A percentile compares a stretch with the other conserved stretches of the same genome.
Evolutionary conservation across 192 early-diverging fungal genomes (phyloP).

Genomic region (Backusella psychrophila): DNA sequence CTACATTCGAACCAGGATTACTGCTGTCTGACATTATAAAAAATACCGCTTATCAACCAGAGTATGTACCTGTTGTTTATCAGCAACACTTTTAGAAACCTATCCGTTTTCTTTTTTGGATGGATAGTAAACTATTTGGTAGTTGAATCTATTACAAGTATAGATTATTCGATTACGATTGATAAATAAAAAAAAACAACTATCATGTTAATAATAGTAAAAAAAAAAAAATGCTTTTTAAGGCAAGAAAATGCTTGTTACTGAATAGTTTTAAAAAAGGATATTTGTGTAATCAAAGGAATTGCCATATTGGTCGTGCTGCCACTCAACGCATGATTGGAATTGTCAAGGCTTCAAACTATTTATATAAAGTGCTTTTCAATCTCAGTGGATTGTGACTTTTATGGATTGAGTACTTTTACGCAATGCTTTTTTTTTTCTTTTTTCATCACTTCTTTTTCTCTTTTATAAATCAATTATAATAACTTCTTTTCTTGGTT

Average conservation of each 20-base stretch:
- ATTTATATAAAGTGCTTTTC: background rate
- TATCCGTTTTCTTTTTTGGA: background rate
- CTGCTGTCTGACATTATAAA: constrained; percentile 33
- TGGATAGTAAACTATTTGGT: background rate
- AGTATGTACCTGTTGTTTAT: constrained; percentile 36
- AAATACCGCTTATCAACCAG: constrained; percentile 42
- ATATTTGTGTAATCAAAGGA: background rate
- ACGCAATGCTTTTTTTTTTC: background rate
- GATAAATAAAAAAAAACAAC: too few species aligned
- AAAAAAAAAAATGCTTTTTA: background rate
- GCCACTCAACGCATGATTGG: background rate
- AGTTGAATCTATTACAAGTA: too few species aligned
- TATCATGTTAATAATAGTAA: background rate
- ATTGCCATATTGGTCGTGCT: background rate
- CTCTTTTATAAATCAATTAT: too few species aligned
- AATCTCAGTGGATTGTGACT: background rate
- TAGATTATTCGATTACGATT: background rate
- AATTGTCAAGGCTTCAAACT: background rate
- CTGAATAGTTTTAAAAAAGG: background rate
- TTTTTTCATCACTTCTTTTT: too few species aligned
- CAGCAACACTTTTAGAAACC: background rate
- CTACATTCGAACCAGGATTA: constrained; percentile 24
- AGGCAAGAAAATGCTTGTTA: background rate
- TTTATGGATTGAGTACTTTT: background rate
- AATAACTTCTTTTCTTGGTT: background rate